Evolutionary conservation across 2,329 filamentous ascomycete genomes (phyloP), one percentile per base, ranked within the genome.

Genomic region (Macrophomina pseudophaseolina): DNA sequence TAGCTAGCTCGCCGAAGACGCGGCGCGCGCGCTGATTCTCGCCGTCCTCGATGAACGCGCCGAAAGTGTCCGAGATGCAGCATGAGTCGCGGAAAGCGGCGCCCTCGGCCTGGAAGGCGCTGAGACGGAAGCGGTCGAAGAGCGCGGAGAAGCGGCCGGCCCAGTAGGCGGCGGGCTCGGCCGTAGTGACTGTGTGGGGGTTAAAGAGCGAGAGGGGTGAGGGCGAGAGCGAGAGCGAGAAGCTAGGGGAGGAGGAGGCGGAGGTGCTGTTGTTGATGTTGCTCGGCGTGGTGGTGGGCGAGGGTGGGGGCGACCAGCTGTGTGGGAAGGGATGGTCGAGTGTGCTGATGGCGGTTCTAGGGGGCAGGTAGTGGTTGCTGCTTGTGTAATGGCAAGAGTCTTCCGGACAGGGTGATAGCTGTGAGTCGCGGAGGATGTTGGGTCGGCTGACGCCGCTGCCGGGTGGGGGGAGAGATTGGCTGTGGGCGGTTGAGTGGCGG

Each of bases 1-100:
- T 71, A 40, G 78, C 71, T 18, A 81, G 66, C 7, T 76, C 71
- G 68, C 73, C 72, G 64, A 80, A 79, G 5, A 77, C 75, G 5
- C 74, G 53, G 12, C 54, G n/a, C 9, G 46, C 52, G 8, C 90
- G 66, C 28, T 9, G 14, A 40, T 62, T 44, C 42, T 62, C 58
- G 58, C n/a, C n/a, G 82, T 80, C 66, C 78, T 91, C 69, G 78
- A 92, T 76, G 87, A 86, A 59, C 18, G 53, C 46, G 46, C 30
- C 35, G 23, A 64, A 53, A 7, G 49, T 42, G 44, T 51, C 44
- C 35, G 23, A 33, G 18, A 58, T 42, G 32, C 46, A 23, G 32
- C 58, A 38, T 6, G 40, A 44, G 62, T 91, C 91, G 89, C 81
- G 92, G 78, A 85, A 85, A 64, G 91, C 89, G 63, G 79, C 92